Percentiles rank a stretch among this genome's conserved stretches.
phyloP scores from a whole-genome alignment of 2,329 filamentous ascomycete genomes.

The Penicillium sclerotiorum region DNA sequence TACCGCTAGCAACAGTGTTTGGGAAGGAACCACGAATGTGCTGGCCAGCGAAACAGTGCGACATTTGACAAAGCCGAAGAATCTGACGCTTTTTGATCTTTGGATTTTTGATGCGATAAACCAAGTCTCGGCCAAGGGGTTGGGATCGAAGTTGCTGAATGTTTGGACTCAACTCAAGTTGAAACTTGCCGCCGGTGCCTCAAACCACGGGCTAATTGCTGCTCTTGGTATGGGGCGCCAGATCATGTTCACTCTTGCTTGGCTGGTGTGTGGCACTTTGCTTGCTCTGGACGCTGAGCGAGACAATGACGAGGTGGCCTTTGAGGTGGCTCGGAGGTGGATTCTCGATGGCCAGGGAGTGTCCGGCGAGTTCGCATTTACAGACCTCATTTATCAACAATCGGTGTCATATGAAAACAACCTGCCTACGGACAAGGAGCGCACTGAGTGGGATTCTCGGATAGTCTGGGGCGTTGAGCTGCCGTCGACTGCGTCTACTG shows the following conservation, averaged over 20 bases:
- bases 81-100: conserved; percentile 32
- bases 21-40: conserved; percentile 73
- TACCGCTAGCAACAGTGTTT: conserved; percentile 55
- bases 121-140: conserved; percentile 12
- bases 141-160: conserved; percentile 8
- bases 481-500: conserved; percentile 19
- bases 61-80: conserved; percentile 14
- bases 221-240: conserved; percentile 31
- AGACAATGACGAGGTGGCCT: conserved; percentile 34
- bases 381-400: conserved; percentile 25
- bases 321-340: conserved; percentile 43
- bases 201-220: conserved; percentile 12
- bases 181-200: conserved; percentile 2
- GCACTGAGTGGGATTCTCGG: conserved; percentile 32
- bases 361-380: conserved; percentile 29
- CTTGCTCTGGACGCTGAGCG: conserved; percentile 42
- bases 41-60: conserved; percentile 58
- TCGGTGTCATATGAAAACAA: neutral
- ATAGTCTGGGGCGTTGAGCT: conserved; percentile 35
- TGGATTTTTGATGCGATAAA: conserved; percentile 50
- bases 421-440: conserved; percentile 11
- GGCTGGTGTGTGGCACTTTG: conserved; percentile 38
- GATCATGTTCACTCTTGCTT: conserved; percentile 39
- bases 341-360: conserved; percentile 30
- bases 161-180: conserved; percentile 8